Base-by-base conservation (phyloP, 129 eudicot genomes). In the Arctium lappa region DNA sequence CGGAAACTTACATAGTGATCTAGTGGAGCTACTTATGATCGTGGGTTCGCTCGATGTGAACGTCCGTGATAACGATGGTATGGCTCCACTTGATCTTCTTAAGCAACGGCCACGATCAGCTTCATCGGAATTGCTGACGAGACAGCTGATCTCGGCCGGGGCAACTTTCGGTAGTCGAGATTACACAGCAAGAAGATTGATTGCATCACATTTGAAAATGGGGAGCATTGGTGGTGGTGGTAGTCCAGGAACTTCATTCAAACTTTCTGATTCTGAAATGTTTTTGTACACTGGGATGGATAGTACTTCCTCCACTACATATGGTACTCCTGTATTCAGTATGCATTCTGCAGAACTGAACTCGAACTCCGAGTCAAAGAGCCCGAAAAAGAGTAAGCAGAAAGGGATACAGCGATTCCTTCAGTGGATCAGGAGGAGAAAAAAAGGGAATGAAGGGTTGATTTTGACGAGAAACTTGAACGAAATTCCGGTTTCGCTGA, bases 171-270 rank as follows among this genome's bases (percentile, higher is more conserved):
- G 87, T 65, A 87, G 88, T 77, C 92, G 85, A 63, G 93, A 95
- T 73, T 87, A 90, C 69, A 83, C 94, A 2, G 89, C 97, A 34
- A 88, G 98, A 84, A 87, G 72, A 83, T 46, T 87, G 44, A 86
- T 95, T 78, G 97, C 97, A n/a, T 95, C 98, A 76, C 93, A 89
- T 65, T 77, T 95, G 60, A 93, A 84, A 88, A 84, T 84, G 92
- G 88, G 85, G 66, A 88, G 94, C 27, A 79, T 83, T 0, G 92
- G 91, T 29, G 81, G 87, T 39, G 80, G 87, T 73, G 70, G 62
- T 73, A 94, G 98, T 75, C 98, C 98, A 0, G 98, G 98, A 70
- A 93, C 97, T 42, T 91, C 94, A 4, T 95, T 95, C 71, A 86
- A 90, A 76, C 79, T 89, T 81, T 87, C 93, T 0, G 98, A 95